Conservation (phyloP, 176 grass and related monocot genomes). For the Echinochloa phyllopogon region DNA sequence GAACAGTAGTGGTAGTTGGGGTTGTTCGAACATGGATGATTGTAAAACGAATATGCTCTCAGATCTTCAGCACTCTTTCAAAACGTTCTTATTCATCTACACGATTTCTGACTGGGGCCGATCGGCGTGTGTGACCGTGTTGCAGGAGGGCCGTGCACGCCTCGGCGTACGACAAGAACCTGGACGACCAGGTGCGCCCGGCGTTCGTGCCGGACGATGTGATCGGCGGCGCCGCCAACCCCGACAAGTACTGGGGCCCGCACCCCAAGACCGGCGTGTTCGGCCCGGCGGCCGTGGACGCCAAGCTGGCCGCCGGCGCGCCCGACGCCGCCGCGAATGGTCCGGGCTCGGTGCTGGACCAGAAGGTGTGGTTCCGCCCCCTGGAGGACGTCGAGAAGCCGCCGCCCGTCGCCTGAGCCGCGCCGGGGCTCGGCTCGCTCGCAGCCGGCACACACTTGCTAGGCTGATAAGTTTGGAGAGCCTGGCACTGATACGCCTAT, state of each 20-base stretch:
- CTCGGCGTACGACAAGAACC: slow-evolving; percentile 93
- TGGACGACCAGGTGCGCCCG: slow-evolving; percentile 79
- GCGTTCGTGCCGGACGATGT: slow-evolving; percentile 90
- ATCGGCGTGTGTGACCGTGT: background rate
- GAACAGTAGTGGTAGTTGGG: background rate
- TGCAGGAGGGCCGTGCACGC: slow-evolving; percentile 68
- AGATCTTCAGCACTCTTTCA: background rate
- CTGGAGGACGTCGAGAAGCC: slow-evolving; percentile 80
- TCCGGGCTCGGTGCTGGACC: slow-evolving; percentile 64
- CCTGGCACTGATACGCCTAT: slow-evolving; percentile 29
- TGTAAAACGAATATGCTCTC: background rate
- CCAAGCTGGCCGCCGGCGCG: slow-evolving; percentile 7
- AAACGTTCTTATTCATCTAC: background rate
- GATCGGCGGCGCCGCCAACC: slow-evolving; percentile 58
- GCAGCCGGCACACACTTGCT: background rate
- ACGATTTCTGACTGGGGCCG: background rate
- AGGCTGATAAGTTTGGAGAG: background rate
- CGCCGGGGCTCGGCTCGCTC: background rate
- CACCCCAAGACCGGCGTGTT: slow-evolving; percentile 92
- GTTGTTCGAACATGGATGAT: background rate
- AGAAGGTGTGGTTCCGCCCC: slow-evolving; percentile 93
- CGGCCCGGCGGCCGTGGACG: slow-evolving; percentile 54
- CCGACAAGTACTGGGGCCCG: slow-evolving; percentile 92
- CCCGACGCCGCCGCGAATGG: slow-evolving; percentile 29
- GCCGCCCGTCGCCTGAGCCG: slow-evolving; percentile 43